Base-by-base conservation (phyloP, 768 basidiomycete species). In the Suillus luteus region DNA sequence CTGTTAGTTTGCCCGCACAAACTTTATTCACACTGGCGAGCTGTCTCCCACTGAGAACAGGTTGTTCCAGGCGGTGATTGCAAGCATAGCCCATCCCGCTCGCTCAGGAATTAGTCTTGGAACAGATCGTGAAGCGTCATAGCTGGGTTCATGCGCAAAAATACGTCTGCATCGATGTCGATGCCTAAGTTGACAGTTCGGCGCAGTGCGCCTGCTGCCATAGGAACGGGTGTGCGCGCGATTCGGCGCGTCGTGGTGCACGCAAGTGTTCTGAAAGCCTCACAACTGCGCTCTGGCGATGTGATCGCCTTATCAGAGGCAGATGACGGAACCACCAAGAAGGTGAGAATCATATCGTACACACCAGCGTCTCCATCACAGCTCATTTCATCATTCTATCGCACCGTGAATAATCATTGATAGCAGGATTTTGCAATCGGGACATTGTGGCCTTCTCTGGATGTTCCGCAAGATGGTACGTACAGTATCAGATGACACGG, bases 391-490 rank as follows among this genome's bases (percentile, higher is more conserved):
- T 62, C 55, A 51, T 59, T 48, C 37, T 63, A 59, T 60, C 33
- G n/a, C 62, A 44, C 61, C 51, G 63, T 64, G 59, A n/a, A 69
- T 66, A 62, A 57, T 57, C 66, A 43, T 49, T 24, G 58, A 54
- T 68, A 66, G 66, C 70, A 90, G 88, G 75, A 80, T 51, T 87
- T 88, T 73, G 84, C 87, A 14, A 78, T 92, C 60, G 92, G 92
- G 6, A 77, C 87, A 54, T 82, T 84, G 68, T 93, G 92, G 92
- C 91, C 91, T n/a, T 89, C 88, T 44, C 69, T 82, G 52, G 88
- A 90, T 9, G 61, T 88, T 61, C 71, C 85, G 33, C 81, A 80
- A 59, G 83, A 86, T 65, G 78, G 92, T 90, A 73, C 70, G 86
- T 81, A 64, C 61, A 61, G 48, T 49, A 62, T 63, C 46, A 62